Evolutionary conservation across 345 rosid genomes (phyloP).

Genomic region (Nasturtium officinale): DNA sequence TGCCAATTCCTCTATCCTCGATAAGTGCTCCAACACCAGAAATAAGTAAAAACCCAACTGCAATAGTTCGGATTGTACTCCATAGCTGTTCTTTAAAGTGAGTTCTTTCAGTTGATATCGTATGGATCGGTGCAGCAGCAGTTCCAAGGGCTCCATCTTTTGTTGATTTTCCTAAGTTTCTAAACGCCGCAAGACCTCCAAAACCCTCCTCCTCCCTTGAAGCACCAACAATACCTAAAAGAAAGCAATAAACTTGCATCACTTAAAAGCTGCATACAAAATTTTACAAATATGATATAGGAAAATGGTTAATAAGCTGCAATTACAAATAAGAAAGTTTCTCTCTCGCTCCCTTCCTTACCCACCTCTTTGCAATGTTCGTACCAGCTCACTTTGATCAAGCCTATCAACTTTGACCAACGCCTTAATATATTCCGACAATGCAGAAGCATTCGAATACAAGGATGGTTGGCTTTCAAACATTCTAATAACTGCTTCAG

Average conservation of each 20-base stretch:
- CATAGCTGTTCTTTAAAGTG: slow-evolving; percentile 89
- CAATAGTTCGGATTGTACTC: slow-evolving; percentile 81
- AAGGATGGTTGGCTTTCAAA: slow-evolving; percentile 84
- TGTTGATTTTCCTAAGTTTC: slow-evolving; percentile 67
- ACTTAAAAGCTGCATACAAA: neutral
- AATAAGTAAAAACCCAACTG: slow-evolving; percentile 74
- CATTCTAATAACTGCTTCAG: slow-evolving; percentile 79
- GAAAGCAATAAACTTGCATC: neutral
- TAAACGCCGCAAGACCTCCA: slow-evolving; percentile 66
- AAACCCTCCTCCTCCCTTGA: slow-evolving; percentile 59
- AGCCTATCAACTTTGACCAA: slow-evolving; percentile 86
- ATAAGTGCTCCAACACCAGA: slow-evolving; percentile 93
- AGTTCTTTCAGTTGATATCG: slow-evolving; percentile 77
- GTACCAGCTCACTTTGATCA: slow-evolving; percentile 77
- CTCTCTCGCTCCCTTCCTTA: neutral
- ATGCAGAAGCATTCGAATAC: slow-evolving; percentile 64
- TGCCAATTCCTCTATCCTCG: slow-evolving; percentile 87
- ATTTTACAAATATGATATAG: neutral
- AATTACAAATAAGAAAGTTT: slow-evolving; percentile 1
- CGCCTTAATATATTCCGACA: slow-evolving; percentile 86
- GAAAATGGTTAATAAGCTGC: neutral
- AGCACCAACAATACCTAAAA: slow-evolving; percentile 55
- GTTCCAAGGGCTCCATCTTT: slow-evolving; percentile 83
- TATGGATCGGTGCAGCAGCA: slow-evolving; percentile 82
- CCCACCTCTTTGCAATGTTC: slow-evolving; percentile 82